Conservation (phyloP, 208 protist genomes). For the Leishmania amazonensis region DNA sequence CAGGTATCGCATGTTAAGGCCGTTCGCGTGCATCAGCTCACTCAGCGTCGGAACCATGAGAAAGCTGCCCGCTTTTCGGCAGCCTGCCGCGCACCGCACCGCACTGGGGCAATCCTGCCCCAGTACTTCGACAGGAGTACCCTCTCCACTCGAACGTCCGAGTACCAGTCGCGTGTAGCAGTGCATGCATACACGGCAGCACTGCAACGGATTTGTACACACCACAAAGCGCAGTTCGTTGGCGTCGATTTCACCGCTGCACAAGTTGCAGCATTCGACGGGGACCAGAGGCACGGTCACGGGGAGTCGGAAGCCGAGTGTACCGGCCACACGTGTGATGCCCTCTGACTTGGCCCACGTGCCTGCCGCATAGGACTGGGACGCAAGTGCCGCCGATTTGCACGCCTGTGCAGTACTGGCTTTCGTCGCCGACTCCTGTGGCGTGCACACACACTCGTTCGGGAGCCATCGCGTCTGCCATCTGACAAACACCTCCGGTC, state of each 20-base stretch:
- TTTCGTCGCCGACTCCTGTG: not conserved
- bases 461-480: constrained; percentile 19
- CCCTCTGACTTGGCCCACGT: constrained; percentile 47
- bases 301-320: constrained; percentile 61
- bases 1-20: constrained; percentile 74
- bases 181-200: constrained; percentile 81
- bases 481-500: constrained; percentile 18
- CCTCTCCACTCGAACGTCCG: not conserved
- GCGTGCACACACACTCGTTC: constrained; percentile 6
- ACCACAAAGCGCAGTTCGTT: constrained; percentile 85
- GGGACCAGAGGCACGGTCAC: constrained; percentile 37
- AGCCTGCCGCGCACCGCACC: constrained; percentile 48
- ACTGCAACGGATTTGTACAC: constrained; percentile 44
- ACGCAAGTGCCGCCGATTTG: not conserved
- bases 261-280: constrained; percentile 45
- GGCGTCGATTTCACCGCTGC: constrained; percentile 43
- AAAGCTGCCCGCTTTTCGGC: constrained; percentile 47
- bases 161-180: constrained; percentile 60
- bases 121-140: not conserved
- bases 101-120: constrained; percentile 42
- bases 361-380: constrained; percentile 13
- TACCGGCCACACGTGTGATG: constrained; percentile 61
- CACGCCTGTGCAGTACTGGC: not conserved
- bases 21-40: constrained; percentile 65
- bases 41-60: constrained; percentile 59